Evolutionary conservation across 208 protist species (phyloP).

Genomic region (Acanthamoeba triangularis): DNA sequence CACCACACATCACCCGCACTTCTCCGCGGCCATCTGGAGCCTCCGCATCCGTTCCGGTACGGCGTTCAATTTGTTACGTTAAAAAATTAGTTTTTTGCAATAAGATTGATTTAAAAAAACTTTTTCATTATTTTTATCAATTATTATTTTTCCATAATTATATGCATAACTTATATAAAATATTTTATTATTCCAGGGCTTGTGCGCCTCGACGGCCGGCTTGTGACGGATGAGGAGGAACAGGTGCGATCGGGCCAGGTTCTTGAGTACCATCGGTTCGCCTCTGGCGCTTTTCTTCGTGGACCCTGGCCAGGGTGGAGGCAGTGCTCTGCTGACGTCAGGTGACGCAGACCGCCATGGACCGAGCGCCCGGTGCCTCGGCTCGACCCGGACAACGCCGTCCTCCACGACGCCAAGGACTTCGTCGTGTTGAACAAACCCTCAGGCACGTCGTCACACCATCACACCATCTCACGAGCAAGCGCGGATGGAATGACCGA

Average conservation of each 20-base stretch:
- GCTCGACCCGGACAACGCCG: neutral
- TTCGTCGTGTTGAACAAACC: constrained; percentile 17
- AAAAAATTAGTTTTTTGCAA: too few species aligned
- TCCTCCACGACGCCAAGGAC: neutral
- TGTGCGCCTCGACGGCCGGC: neutral
- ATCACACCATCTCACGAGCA: neutral
- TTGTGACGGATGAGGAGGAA: constrained; percentile 4
- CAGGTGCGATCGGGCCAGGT: neutral
- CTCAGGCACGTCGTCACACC: neutral
- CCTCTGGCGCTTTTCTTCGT: neutral
- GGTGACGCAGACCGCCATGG: neutral
- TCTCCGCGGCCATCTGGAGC: neutral
- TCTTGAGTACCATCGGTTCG: constrained; percentile 3
- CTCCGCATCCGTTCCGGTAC: neutral
- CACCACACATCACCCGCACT: neutral
- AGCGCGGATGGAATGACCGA: too few species aligned
- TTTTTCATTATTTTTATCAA: neutral
- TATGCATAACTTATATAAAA: neutral
- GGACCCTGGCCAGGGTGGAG: too few species aligned
- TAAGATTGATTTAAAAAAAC: neutral
- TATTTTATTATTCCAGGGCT: neutral
- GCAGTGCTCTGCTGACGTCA: neutral
- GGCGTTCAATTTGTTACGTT: too few species aligned
- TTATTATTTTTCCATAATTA: too few species aligned
- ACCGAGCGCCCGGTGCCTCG: neutral